Evolutionary conservation across 768 basidiomycete species (phyloP), one percentile per base, ranked within the genome.

Genomic region (Suillus brevipes): DNA sequence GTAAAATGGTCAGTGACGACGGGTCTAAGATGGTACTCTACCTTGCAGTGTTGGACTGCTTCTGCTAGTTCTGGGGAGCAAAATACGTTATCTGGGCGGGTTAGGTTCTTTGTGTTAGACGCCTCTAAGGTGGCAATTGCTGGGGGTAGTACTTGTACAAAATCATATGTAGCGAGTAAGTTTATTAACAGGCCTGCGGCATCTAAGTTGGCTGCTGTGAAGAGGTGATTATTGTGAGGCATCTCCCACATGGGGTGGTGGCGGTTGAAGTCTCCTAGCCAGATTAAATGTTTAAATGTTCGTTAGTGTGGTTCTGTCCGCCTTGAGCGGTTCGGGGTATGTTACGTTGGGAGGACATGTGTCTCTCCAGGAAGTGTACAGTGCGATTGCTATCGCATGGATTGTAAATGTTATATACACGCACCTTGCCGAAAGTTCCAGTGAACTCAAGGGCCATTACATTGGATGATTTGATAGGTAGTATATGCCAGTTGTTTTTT

Each of bases 151-250:
- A 20, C 2, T 10, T 53, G 52, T 0, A 53, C 28, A 18, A 53
- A 2, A 0, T 31, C 5, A 1, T 53, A 53, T 9, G 20, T 1
- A 0, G 52, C 3, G 0, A 53, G 9, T 2, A 53, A 1, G 4
- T 53, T 53, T 0, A 53, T 53, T 31, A 53, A 8, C 9, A 31
- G 8, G 9, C 52, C 52, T 16, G 28, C 18, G 0, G 52, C 18
- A 2, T 53, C 28, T 2, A 53, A 1, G 14, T 53, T 53, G 2
- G 18, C 52, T 4, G 9, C 52, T 1, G 28, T 53, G 28, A 53
- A 53, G 4, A 53, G 18, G 4, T 50, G 49, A 0, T 1, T 8
- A 1, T 52, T 52, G 2, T 16, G 49, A 8, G 3, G 49, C 12
- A 50, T 0, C 7, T 50, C 49, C 49, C 49, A 50, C 6, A 50